Conservation (phyloP, 2,329 filamentous ascomycete genomes). For the Ceratocystiopsis brevicomis region DNA sequence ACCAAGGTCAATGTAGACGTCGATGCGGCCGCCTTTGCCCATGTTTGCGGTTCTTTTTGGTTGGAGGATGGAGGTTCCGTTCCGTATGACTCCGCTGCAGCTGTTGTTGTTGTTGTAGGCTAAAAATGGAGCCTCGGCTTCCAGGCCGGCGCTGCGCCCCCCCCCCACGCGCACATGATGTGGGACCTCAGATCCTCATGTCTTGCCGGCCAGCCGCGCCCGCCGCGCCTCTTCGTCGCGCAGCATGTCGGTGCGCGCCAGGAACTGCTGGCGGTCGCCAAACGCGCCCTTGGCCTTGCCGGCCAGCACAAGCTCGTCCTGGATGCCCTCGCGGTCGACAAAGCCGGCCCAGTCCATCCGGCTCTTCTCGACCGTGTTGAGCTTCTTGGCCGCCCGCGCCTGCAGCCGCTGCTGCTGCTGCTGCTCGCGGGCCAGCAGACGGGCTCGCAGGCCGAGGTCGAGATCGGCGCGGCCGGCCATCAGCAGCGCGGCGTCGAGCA, state of each 20-base stretch:
- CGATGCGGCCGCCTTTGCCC: constrained; percentile 7
- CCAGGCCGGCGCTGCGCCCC: no score
- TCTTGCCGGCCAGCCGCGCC: constrained; percentile 26
- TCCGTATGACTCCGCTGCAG: background rate
- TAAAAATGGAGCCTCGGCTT: no score
- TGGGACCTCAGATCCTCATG: no score
- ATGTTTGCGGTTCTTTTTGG: background rate
- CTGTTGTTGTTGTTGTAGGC: background rate
- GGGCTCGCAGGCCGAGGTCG: constrained; percentile 33
- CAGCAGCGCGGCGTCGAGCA: constrained; percentile 24
- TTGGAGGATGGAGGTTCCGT: no score
- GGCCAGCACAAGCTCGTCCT: constrained; percentile 46
- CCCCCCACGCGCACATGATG: no score
- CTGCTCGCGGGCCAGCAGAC: constrained; percentile 24
- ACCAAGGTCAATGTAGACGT: constrained; percentile 47
- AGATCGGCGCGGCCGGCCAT: constrained; percentile 36
- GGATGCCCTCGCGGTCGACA: constrained; percentile 52
- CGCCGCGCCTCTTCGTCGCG: constrained; percentile 41
- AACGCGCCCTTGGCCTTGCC: constrained; percentile 47
- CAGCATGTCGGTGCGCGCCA: constrained; percentile 43
- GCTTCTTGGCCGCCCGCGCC: constrained; percentile 33
- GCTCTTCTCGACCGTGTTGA: constrained; percentile 55
- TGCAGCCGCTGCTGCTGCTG: constrained; percentile 12
- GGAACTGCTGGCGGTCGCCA: constrained; percentile 42
- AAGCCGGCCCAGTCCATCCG: constrained; percentile 56